Conservation (phyloP, 352 stramenopile genomes). For the Globisporangium takayamanum region DNA sequence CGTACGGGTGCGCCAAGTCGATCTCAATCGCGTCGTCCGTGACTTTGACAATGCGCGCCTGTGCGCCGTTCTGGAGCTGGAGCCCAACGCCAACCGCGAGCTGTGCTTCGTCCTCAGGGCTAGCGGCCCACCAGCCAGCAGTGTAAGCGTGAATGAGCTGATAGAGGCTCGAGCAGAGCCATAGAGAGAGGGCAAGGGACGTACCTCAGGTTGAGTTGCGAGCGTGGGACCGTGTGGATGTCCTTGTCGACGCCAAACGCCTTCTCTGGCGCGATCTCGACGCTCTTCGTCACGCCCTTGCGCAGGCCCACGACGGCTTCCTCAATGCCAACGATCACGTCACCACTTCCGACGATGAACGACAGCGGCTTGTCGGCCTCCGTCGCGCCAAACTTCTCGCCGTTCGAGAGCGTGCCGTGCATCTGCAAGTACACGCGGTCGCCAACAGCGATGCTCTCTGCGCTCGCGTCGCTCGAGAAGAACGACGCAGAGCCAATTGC, state of each 20-base stretch:
- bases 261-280: conserved; percentile 53
- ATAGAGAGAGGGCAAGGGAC: background rate
- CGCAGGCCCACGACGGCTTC: conserved; percentile 57
- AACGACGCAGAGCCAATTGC: conserved; percentile 15
- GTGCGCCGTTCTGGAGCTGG: conserved; percentile 49
- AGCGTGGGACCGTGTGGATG: conserved; percentile 55
- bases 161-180: background rate
- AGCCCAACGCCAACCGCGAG: conserved; percentile 60
- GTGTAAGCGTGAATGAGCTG: conserved; percentile 2
- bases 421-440: conserved; percentile 72
- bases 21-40: conserved; percentile 69
- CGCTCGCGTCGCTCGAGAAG: conserved; percentile 15
- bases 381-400: conserved; percentile 50
- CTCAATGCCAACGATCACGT: conserved; percentile 69
- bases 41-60: conserved; percentile 60
- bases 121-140: background rate
- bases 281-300: conserved; percentile 56
- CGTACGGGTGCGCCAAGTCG: conserved; percentile 66
- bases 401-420: conserved; percentile 51
- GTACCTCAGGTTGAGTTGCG: conserved; percentile 67
- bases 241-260: conserved; percentile 64
- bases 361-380: conserved; percentile 40
- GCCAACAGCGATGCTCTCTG: conserved; percentile 30
- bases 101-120: conserved; percentile 56
- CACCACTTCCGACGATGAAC: conserved; percentile 66